Percentiles rank a stretch among this genome's conserved stretches.
Conservation (phyloP, 768 basidiomycete genomes). For the Sutorius australiensis region DNA sequence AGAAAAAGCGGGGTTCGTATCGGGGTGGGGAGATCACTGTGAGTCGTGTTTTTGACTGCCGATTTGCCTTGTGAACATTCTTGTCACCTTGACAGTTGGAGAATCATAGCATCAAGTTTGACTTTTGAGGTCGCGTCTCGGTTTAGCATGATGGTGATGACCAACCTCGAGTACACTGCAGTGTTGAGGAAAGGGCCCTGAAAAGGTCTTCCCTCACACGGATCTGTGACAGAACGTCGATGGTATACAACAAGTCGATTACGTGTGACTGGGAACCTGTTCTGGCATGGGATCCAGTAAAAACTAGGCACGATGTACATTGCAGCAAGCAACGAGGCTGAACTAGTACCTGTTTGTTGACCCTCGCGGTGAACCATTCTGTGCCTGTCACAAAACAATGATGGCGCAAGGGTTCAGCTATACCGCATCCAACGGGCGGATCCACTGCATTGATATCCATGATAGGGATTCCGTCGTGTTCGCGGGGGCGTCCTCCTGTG, state of each 20-base stretch:
- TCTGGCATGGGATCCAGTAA: too few species aligned
- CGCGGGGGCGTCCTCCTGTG: constrained; percentile 5
- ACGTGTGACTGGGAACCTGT: neutral
- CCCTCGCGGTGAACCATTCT: too few species aligned
- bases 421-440: constrained; percentile 36
- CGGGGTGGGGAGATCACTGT: constrained; percentile 95
- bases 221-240: neutral
- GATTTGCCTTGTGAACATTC: neutral
- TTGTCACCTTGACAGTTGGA: constrained; percentile 48
- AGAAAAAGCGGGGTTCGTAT: constrained; percentile 97
- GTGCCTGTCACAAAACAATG: too few species aligned
- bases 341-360: too few species aligned
- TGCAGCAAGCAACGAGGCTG: neutral
- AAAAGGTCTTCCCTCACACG: neutral
- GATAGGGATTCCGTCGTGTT: constrained; percentile 17
- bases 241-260: neutral
- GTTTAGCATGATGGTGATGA: neutral
- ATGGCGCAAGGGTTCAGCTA: neutral
- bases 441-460: constrained; percentile 46
- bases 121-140: constrained; percentile 30
- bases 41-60: constrained; percentile 22
- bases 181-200: neutral
- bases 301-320: neutral
- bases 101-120: constrained; percentile 87
- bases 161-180: neutral